Evolutionary conservation across 1,284 basidiomycete species (phyloP), one percentile per base, ranked within the genome.

Genomic region (Austroboletus olivaceoglutinosus): DNA sequence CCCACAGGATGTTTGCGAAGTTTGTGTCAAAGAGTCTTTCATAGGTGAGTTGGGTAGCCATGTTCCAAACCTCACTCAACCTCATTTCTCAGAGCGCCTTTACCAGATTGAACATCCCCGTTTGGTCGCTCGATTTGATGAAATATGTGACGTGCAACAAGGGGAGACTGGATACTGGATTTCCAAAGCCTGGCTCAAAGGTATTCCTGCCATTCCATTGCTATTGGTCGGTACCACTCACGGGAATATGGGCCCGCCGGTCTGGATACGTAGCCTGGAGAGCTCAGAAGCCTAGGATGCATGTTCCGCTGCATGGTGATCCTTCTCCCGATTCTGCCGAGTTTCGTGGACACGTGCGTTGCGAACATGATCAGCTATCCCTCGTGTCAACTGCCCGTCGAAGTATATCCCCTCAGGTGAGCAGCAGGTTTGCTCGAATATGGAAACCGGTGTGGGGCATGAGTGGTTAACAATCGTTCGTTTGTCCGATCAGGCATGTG

Each of bases 151-250:
- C 31, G 65, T 73, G 5, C 70, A 70, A 19, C 71, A 73, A 18
- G 74, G 76, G 45, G 69, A 70, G 27, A 56, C 61, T n/a, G 79
- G 80, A 12, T 84, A 76, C 61, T 89, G 85, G 84, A 81, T 91
- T 59, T 91, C 90, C 2, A 89, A 85, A 60, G 63, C 70, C 12
- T 92, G 90, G 90, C 63, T 89, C 5, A 86, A 78, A 77, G 89
- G 89, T 86, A 56, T 49, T 55, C 36, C 46, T 44, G 30, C 19
- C 30, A 47, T 45, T 56, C 29, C 40, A 57, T 47, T 51, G 40
- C 13, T 53, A 50, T 52, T 39, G 39, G 2, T 41, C 51, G 31
- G 41, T 43, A 29, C 49, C 52, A 52, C 51, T 63, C 51, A 57
- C 39, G 37, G 18, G 44, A 49, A 40, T 43, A 43, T 45, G 42